These are phyloP conservation scores for Cordyceps militaris DNA, from an alignment of 2,329 filamentous ascomycete species.

Conservation along the genomic window DNA sequence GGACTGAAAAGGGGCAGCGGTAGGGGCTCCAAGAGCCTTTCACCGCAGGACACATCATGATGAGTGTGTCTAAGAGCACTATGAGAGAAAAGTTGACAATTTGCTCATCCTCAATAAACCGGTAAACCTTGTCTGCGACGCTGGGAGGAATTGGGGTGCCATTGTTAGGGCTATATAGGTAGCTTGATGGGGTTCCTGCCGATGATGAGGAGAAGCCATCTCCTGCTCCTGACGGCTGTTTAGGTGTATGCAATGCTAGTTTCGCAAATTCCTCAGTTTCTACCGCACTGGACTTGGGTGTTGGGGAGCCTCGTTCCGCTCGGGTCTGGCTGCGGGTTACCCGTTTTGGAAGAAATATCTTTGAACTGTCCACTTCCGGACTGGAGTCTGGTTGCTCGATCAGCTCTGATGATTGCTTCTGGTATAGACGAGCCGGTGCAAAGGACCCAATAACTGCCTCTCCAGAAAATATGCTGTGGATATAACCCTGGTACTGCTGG, in stretches of 20 bases:
- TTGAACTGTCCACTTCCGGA: background rate
- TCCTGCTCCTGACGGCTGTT: background rate
- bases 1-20: background rate
- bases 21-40: background rate
- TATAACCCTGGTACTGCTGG: background rate
- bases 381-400: background rate
- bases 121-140: background rate
- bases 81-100: background rate
- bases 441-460: background rate
- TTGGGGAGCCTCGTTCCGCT: background rate
- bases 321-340: background rate
- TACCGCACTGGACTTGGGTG: background rate
- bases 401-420: background rate
- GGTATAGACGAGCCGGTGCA: background rate
- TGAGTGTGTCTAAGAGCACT: background rate
- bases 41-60: background rate
- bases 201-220: background rate
- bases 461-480: background rate
- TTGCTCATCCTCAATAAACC: background rate
- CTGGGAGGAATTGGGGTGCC: background rate
- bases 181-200: background rate
- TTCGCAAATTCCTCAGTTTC: background rate
- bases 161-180: background rate
- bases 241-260: background rate
- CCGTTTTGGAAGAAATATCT: background rate